Conservation (phyloP, 768 basidiomycete genomes). For the Leccinellum rugosiceps region DNA sequence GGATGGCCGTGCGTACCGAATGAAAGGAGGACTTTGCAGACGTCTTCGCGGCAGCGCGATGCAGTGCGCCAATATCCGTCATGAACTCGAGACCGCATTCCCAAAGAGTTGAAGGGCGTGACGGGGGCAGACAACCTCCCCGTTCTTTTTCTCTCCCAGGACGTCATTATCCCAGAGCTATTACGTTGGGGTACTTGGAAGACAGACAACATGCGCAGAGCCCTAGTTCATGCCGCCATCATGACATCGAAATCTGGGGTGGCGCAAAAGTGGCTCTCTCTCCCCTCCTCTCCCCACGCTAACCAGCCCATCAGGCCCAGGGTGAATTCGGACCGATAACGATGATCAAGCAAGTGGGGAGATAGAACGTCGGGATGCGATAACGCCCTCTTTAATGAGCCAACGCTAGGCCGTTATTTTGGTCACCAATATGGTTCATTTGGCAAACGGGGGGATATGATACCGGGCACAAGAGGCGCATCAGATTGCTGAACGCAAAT, state of each 20-base stretch:
- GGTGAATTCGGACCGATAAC: not conserved
- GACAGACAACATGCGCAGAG: not conserved
- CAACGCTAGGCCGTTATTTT: not conserved
- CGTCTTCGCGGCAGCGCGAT: no score
- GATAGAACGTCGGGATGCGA: not conserved
- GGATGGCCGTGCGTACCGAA: not conserved
- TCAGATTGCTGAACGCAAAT: not conserved
- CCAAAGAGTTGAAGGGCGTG: not conserved
- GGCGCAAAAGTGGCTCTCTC: not conserved
- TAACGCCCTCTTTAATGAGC: not conserved
- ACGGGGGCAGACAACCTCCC: no score
- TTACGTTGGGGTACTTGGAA: not conserved
- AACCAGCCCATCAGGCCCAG: not conserved
- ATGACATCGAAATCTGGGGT: not conserved
- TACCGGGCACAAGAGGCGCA: not conserved
- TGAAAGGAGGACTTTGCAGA: not conserved
- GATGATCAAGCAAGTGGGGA: not conserved
- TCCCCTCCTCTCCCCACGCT: not conserved
- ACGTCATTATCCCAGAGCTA: not conserved
- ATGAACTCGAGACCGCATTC: not conserved
- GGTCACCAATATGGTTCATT: not conserved
- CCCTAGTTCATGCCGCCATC: not conserved
- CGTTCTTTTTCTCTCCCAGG: no score
- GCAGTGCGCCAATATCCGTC: no score
- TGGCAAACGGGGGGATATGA: not conserved